phyloP scores from a whole-genome alignment of 2,329 filamentous ascomycete species.

The Fonsecaea pedrosoi region DNA sequence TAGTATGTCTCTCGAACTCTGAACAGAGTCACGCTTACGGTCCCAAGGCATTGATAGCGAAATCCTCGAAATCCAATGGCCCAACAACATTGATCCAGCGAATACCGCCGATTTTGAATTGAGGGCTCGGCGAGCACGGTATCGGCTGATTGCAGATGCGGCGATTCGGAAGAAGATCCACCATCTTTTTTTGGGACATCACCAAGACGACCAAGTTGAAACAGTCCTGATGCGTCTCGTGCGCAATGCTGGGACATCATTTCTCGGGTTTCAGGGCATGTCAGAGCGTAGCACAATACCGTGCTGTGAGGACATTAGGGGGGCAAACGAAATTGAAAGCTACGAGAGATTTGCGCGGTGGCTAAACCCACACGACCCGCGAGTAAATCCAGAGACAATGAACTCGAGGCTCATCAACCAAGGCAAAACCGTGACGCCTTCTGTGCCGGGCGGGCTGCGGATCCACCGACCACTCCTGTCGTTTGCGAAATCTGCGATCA shows the following conservation, averaged over 20 bases:
- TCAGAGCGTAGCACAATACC: slow-evolving; percentile 25
- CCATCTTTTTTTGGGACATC: slow-evolving; percentile 80
- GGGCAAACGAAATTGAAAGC: slow-evolving; percentile 21
- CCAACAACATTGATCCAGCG: slow-evolving; percentile 46
- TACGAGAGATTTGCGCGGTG: slow-evolving; percentile 24
- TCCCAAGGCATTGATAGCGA: slow-evolving; percentile 41
- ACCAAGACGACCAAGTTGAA: slow-evolving; percentile 89
- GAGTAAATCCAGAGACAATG: slow-evolving; percentile 19
- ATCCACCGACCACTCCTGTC: slow-evolving; percentile 72
- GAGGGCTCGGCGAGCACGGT: slow-evolving; percentile 74
- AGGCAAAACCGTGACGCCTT: slow-evolving; percentile 54
- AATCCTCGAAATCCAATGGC: slow-evolving; percentile 62
- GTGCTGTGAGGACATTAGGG: slow-evolving; percentile 35
- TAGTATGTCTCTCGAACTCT: slow-evolving; percentile 45
- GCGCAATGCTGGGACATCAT: slow-evolving; percentile 24
- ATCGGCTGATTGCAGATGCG: slow-evolving; percentile 69
- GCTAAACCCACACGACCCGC: slow-evolving; percentile 1
- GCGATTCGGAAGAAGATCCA: slow-evolving; percentile 62
- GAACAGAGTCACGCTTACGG: slow-evolving; percentile 40
- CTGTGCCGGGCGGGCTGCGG: slow-evolving; percentile 64
- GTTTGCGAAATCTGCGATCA: slow-evolving; percentile 58
- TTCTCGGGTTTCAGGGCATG: slow-evolving; percentile 37
- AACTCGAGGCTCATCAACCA: slow-evolving; percentile 37
- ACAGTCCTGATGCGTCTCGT: slow-evolving; percentile 79
- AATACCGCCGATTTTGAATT: slow-evolving; percentile 74